A percentile compares a stretch with the other conserved stretches of the same genome.
These are phyloP conservation scores for Syzygium grande DNA, from an alignment of 345 rosid genomes.

Conservation along the genomic window DNA sequence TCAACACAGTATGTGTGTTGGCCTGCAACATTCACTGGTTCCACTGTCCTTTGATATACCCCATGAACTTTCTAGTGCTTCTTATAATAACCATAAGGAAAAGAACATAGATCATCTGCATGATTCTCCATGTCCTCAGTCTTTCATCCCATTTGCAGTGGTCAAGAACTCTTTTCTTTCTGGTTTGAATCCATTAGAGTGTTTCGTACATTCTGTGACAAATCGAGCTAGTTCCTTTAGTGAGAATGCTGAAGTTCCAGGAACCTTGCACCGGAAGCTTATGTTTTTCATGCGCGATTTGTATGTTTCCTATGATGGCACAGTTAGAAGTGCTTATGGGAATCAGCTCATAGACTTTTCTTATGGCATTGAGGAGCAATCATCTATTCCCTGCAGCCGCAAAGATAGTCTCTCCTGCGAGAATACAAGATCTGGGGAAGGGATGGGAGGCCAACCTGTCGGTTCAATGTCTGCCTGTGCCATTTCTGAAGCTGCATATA, in stretches of 20 bases:
- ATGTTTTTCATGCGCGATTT: conserved; percentile 90
- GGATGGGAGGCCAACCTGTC: conserved; percentile 57
- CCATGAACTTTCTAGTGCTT: conserved; percentile 44
- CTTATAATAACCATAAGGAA: conserved; percentile 54
- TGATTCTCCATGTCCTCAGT: conserved; percentile 27
- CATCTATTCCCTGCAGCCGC: not conserved
- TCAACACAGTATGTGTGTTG: conserved; percentile 89
- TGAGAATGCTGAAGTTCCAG: conserved; percentile 96
- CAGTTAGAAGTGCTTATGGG: conserved; percentile 77
- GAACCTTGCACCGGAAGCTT: conserved; percentile 66
- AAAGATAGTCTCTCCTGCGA: not conserved
- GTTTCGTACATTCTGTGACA: conserved; percentile 82
- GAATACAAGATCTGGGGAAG: conserved; percentile 9
- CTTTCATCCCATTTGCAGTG: conserved; percentile 66
- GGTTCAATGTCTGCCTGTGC: conserved; percentile 88
- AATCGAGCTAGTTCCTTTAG: conserved; percentile 78
- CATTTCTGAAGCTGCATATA: conserved; percentile 86
- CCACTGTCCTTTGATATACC: conserved; percentile 85
- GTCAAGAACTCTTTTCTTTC: conserved; percentile 61
- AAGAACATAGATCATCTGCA: conserved; percentile 1
- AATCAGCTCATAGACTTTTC: conserved; percentile 71
- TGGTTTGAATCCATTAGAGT: conserved; percentile 78
- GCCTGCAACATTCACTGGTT: conserved; percentile 72
- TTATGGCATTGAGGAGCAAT: conserved; percentile 26
- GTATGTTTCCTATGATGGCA: conserved; percentile 69